A percentile compares a stretch with the other conserved stretches of the same genome.
These are phyloP conservation scores for Xerocomus spinulosus DNA, from an alignment of 768 basidiomycete species.

Conservation along the genomic window DNA sequence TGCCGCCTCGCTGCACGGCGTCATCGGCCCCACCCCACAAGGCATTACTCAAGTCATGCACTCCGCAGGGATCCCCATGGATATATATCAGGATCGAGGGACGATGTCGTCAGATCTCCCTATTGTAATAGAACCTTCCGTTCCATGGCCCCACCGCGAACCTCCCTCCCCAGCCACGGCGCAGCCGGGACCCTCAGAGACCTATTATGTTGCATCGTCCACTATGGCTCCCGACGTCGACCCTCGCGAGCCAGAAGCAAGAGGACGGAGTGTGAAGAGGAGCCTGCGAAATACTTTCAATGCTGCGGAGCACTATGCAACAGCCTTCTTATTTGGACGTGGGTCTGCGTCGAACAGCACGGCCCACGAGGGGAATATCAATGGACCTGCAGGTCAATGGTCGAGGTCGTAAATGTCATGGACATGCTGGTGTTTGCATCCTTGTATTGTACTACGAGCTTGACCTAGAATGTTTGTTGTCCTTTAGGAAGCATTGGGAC, in stretches of 20 bases:
- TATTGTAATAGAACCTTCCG: slow-evolving; percentile 14
- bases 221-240: slow-evolving; percentile 28
- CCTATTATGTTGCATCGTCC: slow-evolving; percentile 38
- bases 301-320: slow-evolving; percentile 68
- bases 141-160: slow-evolving; percentile 45
- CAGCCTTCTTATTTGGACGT: slow-evolving; percentile 62
- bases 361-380: slow-evolving; percentile 20
- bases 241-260: slow-evolving; percentile 36
- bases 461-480: slow-evolving; percentile 4
- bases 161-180: slow-evolving; percentile 34
- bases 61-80: slow-evolving; percentile 27
- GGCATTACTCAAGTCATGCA: slow-evolving; percentile 35
- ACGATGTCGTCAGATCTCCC: slow-evolving; percentile 9
- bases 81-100: slow-evolving; percentile 17
- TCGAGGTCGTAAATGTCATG: slow-evolving; percentile 19
- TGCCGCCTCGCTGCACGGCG: slow-evolving; percentile 17
- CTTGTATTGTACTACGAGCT: slow-evolving; percentile 9
- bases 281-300: slow-evolving; percentile 63
- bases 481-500: slow-evolving; percentile 12
- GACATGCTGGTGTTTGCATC: slow-evolving; percentile 2
- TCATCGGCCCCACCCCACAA: slow-evolving; percentile 21
- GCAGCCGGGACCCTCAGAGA: slow-evolving; percentile 35
- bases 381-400: slow-evolving; percentile 23
- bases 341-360: slow-evolving; percentile 26
- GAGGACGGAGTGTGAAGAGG: slow-evolving; percentile 60